Percentiles rank a stretch among this genome's conserved stretches.
These are phyloP conservation scores for Mycena amicta DNA, from an alignment of 768 basidiomycete species.

Conservation along the genomic window DNA sequence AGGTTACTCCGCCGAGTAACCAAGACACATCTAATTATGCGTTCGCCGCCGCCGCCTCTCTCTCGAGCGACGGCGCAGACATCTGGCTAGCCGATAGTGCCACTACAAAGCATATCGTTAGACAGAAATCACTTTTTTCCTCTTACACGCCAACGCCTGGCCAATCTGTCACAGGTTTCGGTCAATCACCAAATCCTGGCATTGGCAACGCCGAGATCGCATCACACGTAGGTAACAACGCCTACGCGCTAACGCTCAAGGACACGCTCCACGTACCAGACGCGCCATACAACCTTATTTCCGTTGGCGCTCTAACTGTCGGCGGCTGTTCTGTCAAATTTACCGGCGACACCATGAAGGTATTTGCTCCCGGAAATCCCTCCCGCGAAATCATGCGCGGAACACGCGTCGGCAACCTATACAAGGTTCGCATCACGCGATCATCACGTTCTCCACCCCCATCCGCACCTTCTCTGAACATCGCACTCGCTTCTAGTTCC, in stretches of 20 bases:
- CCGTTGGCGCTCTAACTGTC: not conserved
- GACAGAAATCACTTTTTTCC: not conserved
- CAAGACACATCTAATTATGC: not conserved
- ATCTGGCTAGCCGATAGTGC: slow-evolving; percentile 3
- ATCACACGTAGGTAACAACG: not conserved
- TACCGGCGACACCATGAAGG: not conserved
- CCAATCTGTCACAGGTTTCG: slow-evolving; percentile 2
- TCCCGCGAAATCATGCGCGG: too few relatives aligned
- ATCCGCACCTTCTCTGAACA: not conserved
- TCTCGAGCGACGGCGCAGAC: not conserved
- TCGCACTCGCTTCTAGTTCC: not conserved
- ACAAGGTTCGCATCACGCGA: too few relatives aligned
- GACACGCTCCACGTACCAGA: not conserved
- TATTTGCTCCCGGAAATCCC: not conserved
- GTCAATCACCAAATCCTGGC: not conserved
- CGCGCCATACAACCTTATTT: not conserved
- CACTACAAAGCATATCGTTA: slow-evolving; percentile 2
- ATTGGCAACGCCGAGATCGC: not conserved
- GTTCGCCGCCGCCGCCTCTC: not conserved
- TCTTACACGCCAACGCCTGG: not conserved
- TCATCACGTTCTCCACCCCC: too few relatives aligned
- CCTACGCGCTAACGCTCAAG: not conserved
- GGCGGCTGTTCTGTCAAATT: not conserved
- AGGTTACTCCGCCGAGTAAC: not conserved
- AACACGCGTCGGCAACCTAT: too few relatives aligned